A percentile compares a stretch with the other conserved stretches of the same genome.
Evolutionary conservation across 495 filamentous ascomycete species (phyloP).

Genomic region (Penicilliopsis zonata): DNA sequence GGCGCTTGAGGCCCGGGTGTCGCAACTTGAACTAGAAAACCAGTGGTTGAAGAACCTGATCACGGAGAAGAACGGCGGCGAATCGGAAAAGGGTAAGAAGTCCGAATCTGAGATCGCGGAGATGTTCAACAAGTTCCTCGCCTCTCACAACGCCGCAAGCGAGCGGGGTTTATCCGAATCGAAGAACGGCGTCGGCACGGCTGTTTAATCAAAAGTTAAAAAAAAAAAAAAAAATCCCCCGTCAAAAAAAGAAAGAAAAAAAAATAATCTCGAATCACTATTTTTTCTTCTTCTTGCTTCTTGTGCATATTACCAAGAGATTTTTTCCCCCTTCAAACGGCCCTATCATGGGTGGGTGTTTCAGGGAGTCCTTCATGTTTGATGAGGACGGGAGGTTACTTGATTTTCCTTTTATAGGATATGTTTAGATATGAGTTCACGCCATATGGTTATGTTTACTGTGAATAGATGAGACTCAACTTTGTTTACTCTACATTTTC

Average conservation of each 20-base stretch:
- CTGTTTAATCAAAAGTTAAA: constrained; percentile 6
- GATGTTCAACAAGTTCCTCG: constrained; percentile 38
- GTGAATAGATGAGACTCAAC: too few relatives aligned
- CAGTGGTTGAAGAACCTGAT: constrained; percentile 91
- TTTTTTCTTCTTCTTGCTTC: too few relatives aligned
- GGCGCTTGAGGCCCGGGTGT: constrained; percentile 67
- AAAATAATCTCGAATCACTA: too few relatives aligned
- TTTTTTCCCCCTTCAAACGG: too few relatives aligned
- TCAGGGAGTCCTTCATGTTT: too few relatives aligned
- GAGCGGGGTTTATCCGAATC: constrained; percentile 25
- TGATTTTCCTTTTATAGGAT: too few relatives aligned
- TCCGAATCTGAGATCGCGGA: constrained; percentile 32
- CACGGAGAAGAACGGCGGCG: constrained; percentile 70
- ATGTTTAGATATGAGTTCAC: too few relatives aligned
- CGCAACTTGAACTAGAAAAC: constrained; percentile 88
- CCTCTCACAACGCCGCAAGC: constrained; percentile 20
- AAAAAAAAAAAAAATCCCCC: constrained; percentile 5
- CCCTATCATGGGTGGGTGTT: too few relatives aligned
- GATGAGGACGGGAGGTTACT: too few relatives aligned
- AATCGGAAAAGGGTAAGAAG: constrained; percentile 21
- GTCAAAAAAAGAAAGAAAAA: constrained; percentile 6
- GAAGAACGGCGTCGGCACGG: constrained; percentile 29
- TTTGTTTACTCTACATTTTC: too few relatives aligned
- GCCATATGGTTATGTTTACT: too few relatives aligned
- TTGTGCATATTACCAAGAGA: too few relatives aligned